Evolutionary conservation across 371 early-diverging fungal species (phyloP), one percentile per base, ranked within the genome.

Genomic region (Mucor circinelloides): DNA sequence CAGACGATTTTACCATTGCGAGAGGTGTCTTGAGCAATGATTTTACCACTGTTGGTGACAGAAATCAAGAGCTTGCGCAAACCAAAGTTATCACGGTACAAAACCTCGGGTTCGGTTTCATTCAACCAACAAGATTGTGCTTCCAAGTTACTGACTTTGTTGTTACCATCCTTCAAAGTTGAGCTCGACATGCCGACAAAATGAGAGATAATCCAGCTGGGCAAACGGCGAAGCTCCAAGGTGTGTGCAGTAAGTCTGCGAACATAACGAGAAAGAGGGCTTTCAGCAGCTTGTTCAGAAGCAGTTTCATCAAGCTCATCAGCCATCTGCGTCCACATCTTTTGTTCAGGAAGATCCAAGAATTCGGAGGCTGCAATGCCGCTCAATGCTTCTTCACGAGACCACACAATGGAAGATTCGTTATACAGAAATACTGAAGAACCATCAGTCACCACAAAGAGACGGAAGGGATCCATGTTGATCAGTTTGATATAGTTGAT

Each of bases 61-160:
- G 94, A 90, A 23, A 97, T 75, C 42, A 94, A 67, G 9, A 97
- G 79, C 76, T 97, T 95, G 62, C 93, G 89, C 67, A 96, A 78
- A 6, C 97, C 97, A 80, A 94, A 92, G 63, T 86, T 82, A 68
- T 96, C 97, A 10, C 91, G 85, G 38, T 86, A 84, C 1, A 88
- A 68, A 5, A 71, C 68, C 55, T 73, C 68, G 25, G 67, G 63
- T 6, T 25, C 7, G 5, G 75, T 36, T 13, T 40, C n/a, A 52
- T 72, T 67, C 17, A 67, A 67, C 69, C 68, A 71, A 19, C 78
- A 83, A 2, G 72, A 56, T 64, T 80, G 80, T 6, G 79, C 72
- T 12, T 67, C 71, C n/a, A 72, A 44, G 2, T 28, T 55, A 0
- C 61, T 58, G 7, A 70, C 32, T 50, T 63, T 48, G 25, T 46